Evolutionary conservation across 176 grass and related monocot genomes (phyloP), one percentile per base, ranked within the genome.

Genomic region (Musa schizocarpa): DNA sequence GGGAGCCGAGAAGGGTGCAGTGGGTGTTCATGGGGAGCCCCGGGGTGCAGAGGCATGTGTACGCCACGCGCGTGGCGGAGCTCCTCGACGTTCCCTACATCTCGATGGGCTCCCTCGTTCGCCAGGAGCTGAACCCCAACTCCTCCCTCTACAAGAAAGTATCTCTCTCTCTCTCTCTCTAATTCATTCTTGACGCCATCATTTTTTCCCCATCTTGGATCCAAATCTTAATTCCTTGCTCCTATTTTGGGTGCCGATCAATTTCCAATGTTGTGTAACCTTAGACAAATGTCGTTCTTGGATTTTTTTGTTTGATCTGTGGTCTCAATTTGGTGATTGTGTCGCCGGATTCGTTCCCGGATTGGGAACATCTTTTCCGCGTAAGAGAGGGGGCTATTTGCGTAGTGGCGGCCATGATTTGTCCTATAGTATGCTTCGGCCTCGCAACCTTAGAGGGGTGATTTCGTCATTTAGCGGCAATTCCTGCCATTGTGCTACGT

Each of bases 11-110:
- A 12, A 90, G 86, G 17, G 79, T 90, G 57, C 94, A 97, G 82
- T 97, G 94, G 93, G 88, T 97, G 63, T 91, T 97, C 21, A 97
- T 97, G 90, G 93, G 93, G 64, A 89, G 67, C 8, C 90, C 90
- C 8, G 95, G 86, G 22, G 84, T 82, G 68, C 90, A 94, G 86
- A 91, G 91, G 86, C 90, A 85, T 81, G 86, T 82, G 20, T 89
- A 99, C 76, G 95, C 95, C 72, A 83, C 88, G 56, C 86, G 90
- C 79, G 83, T 99, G 72, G 90, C 95, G 0, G 82, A 89, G 76
- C 80, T 99, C 27, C 95, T 99, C 55, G 86, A 51, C 56, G 95
- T 99, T 27, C 95, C 90, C 0, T 94, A 99, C 75, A 99, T 99
- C 77, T 94, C 88, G 74, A 99, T 89, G 86, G 90, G 95, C 25